These are phyloP conservation scores for Coniochaeta ligniaria DNA, from an alignment of 2,329 filamentous ascomycete genomes.

Conservation along the genomic window DNA sequence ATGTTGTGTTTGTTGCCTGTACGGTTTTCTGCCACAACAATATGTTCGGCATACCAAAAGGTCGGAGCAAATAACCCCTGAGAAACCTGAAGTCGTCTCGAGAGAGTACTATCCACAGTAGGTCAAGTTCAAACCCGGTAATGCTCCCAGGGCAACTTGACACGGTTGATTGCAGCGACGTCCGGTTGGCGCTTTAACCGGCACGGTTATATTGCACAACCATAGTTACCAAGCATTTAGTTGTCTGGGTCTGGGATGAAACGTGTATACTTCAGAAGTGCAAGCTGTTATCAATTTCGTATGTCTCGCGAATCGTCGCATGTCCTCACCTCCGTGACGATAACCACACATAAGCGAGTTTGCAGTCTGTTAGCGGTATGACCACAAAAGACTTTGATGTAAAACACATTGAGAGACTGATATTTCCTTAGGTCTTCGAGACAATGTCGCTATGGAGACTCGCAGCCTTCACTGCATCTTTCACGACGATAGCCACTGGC, in stretches of 20 bases:
- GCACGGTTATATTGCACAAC: background rate
- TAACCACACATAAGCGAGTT: background rate
- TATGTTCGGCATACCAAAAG: background rate
- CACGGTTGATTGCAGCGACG: background rate
- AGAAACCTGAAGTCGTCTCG: background rate
- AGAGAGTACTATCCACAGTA: background rate
- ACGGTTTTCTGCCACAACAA: background rate
- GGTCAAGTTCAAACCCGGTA: background rate
- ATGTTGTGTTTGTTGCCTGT: too few species aligned
- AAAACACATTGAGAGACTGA: background rate
- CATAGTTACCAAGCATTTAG: background rate
- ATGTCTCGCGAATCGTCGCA: background rate
- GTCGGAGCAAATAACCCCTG: too few species aligned
- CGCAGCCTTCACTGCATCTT: background rate
- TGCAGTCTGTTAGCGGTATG: background rate
- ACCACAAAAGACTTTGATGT: background rate
- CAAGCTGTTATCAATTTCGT: background rate
- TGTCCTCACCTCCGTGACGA: background rate
- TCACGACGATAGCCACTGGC: background rate
- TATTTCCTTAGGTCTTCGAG: background rate
- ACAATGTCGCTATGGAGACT: background rate
- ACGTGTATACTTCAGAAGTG: background rate
- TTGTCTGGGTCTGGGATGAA: background rate
- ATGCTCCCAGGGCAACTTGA: background rate
- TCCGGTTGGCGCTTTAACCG: background rate